These are phyloP conservation scores for Fusarium gaditjirri DNA, from an alignment of 2,329 filamentous ascomycete species.

Conservation along the genomic window DNA sequence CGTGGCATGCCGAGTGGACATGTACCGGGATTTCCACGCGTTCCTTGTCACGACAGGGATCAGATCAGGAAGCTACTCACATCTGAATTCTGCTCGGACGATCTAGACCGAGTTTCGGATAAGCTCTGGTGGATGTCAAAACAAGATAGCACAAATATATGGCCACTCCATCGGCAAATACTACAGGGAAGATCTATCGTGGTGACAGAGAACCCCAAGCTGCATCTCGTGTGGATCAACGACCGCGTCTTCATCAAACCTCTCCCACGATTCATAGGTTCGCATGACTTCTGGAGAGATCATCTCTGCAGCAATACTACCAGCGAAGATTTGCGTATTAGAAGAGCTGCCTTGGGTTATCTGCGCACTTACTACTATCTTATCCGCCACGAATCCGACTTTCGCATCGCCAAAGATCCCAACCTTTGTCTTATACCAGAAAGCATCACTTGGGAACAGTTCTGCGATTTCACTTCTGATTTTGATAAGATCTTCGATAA, in stretches of 20 bases:
- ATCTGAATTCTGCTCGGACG: neutral
- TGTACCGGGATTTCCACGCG: neutral
- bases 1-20: neutral
- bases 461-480: neutral
- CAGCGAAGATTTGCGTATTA: neutral
- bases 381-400: neutral
- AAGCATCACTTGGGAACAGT: neutral
- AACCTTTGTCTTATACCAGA: neutral
- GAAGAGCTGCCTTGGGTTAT: neutral
- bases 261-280: neutral
- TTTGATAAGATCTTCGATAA: neutral
- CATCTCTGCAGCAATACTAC: neutral
- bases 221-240: slow-evolving; percentile 1
- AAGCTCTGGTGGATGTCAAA: slow-evolving; percentile 14
- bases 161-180: neutral
- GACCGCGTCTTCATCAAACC: slow-evolving; percentile 1
- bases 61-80: neutral
- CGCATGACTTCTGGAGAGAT: neutral
- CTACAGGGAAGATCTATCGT: neutral
- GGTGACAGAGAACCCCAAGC: slow-evolving; percentile 2
- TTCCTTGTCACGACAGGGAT: neutral
- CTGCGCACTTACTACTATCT: neutral
- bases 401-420: slow-evolving; percentile 1
- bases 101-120: neutral
- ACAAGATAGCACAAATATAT: slow-evolving; percentile 1